Percentiles rank a stretch among this genome's conserved stretches.
These are phyloP conservation scores for Thalassiosira hispida DNA, from an alignment of 352 stramenopile species.

Conservation along the genomic window DNA sequence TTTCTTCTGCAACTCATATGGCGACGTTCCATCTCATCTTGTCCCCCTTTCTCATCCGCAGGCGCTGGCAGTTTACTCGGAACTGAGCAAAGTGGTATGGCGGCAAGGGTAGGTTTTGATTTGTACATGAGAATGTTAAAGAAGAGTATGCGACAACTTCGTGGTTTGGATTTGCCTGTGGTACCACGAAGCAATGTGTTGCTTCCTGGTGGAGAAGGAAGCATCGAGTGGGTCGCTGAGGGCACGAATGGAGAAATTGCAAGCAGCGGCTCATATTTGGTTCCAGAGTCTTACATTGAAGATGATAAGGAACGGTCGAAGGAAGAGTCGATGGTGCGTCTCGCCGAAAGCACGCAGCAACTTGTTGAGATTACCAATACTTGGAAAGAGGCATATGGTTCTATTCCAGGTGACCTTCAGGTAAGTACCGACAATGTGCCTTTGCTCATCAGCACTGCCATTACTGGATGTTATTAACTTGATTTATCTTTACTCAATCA, in stretches of 20 bases:
- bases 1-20: too few relatives aligned
- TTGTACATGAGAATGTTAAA: slow-evolving; percentile 89
- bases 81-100: slow-evolving; percentile 84
- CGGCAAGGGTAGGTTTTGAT: slow-evolving; percentile 86
- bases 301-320: slow-evolving; percentile 57
- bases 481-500: slow-evolving; percentile 23
- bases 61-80: slow-evolving; percentile 84
- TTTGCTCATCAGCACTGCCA: not conserved
- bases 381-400: slow-evolving; percentile 81
- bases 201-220: slow-evolving; percentile 62
- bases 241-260: slow-evolving; percentile 24
- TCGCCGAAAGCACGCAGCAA: slow-evolving; percentile 69
- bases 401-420: slow-evolving; percentile 60
- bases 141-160: slow-evolving; percentile 81
- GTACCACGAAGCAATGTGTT: slow-evolving; percentile 78
- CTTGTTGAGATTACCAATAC: slow-evolving; percentile 77
- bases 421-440: slow-evolving; percentile 2
- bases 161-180: slow-evolving; percentile 74
- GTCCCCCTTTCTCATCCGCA: too few relatives aligned
- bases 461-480: not conserved
- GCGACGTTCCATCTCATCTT: too few relatives aligned
- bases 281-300: slow-evolving; percentile 72
- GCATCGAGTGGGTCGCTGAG: slow-evolving; percentile 51
- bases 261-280: slow-evolving; percentile 55
- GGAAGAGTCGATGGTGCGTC: slow-evolving; percentile 64